Base-by-base conservation (phyloP, 1,139 yeast species). In the Candida sp. region DNA sequence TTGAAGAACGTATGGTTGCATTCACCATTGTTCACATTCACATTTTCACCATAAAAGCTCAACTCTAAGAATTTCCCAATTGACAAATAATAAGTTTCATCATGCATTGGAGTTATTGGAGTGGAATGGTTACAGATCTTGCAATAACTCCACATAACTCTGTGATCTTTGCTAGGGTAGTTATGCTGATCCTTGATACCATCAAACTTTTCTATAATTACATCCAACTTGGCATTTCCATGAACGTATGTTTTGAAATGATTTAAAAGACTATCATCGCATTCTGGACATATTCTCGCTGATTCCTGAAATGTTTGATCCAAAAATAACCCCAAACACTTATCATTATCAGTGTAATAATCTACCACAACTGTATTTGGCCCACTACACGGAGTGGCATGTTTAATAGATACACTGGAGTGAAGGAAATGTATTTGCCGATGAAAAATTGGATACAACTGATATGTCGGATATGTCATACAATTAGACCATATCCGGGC, bases 141-240 rank as follows among this genome's bases (percentile, higher is more conserved):
- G 63, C 99, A 95, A 51, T 79, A 82, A 60, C 96, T 87, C 99
- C 99, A 95, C 75, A 91, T 85, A 40, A 90, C 70, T 40, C 95
- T 81, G 47, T 69, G 72, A 43, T 69, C 67, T 33, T 58, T 60
- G 8, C 61, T 63, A 35, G 60, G 58, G n/a, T 79, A 78, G 53
- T 84, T 78, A 47, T 82, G 82, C 37, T 82, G 66, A 7, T 83
- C 82, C 1, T 88, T 82, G 3, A 84, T 45, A 68, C 76, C 49
- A 19, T 69, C 73, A 41, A 60, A 61, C 44, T 73, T 74, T 55
- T 88, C 96, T 21, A 89, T 76, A 25, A 82, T 74, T 39, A 91
- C 83, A 55, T 87, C 95, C 21, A 95, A 75, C 49, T 87, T 84
- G 1, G 95, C 96, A 41, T 77, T 70, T 0, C 96, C 97, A 64